These are phyloP conservation scores for Talaromyces sp. DNA, from an alignment of 2,329 filamentous ascomycete genomes.

Conservation along the genomic window DNA sequence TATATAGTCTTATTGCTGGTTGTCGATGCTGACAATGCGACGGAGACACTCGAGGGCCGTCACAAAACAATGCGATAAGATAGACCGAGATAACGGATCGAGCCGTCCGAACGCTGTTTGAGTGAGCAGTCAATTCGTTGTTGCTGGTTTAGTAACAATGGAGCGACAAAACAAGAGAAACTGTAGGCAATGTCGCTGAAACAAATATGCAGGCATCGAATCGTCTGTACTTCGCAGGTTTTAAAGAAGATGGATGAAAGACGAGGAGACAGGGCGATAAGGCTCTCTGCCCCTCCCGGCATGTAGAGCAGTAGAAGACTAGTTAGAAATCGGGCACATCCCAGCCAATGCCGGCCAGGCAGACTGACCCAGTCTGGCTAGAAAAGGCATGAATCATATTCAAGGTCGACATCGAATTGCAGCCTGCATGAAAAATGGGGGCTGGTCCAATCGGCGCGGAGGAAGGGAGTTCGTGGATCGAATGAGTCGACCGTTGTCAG, in stretches of 20 bases:
- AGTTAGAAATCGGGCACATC: conserved; percentile 6
- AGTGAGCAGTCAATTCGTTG: neutral
- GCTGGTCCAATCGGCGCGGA: conserved; percentile 21
- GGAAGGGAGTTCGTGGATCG: neutral
- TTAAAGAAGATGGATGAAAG: neutral
- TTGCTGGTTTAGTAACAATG: neutral
- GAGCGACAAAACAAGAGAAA: neutral
- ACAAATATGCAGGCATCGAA: neutral
- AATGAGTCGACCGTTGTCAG: conserved; percentile 8
- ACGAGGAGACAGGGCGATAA: neutral
- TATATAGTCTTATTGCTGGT: neutral
- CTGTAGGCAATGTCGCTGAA: neutral
- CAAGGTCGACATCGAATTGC: neutral
- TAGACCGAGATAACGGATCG: conserved; percentile 1
- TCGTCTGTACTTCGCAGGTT: neutral
- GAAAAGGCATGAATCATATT: conserved; percentile 3
- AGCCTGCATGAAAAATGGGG: conserved; percentile 11
- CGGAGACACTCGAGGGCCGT: neutral
- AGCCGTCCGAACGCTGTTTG: neutral
- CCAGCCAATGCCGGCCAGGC: neutral
- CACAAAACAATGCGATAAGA: conserved; percentile 5
- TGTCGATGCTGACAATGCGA: neutral
- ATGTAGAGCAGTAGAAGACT: neutral
- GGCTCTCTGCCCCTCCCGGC: conserved; percentile 12
- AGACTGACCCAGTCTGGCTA: neutral